phyloP scores from a whole-genome alignment of 1,284 basidiomycete species.

The Irpex lacteus region DNA sequence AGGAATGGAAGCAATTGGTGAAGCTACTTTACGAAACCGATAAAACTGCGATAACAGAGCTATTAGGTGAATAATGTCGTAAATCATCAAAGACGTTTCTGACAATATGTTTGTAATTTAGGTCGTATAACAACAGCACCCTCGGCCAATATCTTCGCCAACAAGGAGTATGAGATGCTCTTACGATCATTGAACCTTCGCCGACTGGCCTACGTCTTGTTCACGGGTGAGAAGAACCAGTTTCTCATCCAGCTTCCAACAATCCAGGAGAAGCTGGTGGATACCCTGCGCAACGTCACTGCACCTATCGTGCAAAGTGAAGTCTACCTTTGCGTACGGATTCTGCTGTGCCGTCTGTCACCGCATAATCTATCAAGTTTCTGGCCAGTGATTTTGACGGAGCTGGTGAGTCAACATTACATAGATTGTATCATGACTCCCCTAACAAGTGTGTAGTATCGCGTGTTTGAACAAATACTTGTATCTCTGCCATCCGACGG shows the following conservation, averaged over 20 bases:
- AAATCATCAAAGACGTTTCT: background rate
- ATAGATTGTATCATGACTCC: background rate
- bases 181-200: slow-evolving; percentile 87
- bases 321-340: slow-evolving; percentile 91
- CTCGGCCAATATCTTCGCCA: slow-evolving; percentile 96
- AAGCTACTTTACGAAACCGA: slow-evolving; percentile 83
- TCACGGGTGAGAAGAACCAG: slow-evolving; percentile 85
- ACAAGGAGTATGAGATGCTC: slow-evolving; percentile 91
- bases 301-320: slow-evolving; percentile 90
- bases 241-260: slow-evolving; percentile 88
- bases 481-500: slow-evolving; percentile 66
- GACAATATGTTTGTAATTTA: slow-evolving; percentile 28
- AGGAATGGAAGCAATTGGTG: slow-evolving; percentile 78
- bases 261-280: slow-evolving; percentile 96
- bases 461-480: slow-evolving; percentile 70
- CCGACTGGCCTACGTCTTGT: slow-evolving; percentile 82
- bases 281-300: slow-evolving; percentile 80
- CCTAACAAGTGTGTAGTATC: slow-evolving; percentile 46
- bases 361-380: slow-evolving; percentile 92
- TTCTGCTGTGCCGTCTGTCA: slow-evolving; percentile 89
- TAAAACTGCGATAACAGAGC: slow-evolving; percentile 82
- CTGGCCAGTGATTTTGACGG: slow-evolving; percentile 95
- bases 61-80: slow-evolving; percentile 57
- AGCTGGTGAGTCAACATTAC: slow-evolving; percentile 59
- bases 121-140: slow-evolving; percentile 83